A percentile compares a stretch with the other conserved stretches of the same genome.
Evolutionary conservation across 345 rosid genomes (phyloP).

Genomic region (Dovyalis caffra): DNA sequence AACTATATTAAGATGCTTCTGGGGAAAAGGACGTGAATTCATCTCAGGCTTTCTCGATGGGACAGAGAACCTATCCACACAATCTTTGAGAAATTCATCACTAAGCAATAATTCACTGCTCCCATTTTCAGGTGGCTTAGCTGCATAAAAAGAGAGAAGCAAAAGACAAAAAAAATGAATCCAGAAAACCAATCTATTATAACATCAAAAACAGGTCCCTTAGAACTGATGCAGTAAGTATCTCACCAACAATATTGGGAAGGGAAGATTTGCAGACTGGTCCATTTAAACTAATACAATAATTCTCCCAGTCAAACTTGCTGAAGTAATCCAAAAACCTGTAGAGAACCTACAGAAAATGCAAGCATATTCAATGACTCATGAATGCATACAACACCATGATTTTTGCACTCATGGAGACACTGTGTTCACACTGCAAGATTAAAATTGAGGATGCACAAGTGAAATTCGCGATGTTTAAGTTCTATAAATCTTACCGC

Average conservation of each 20-base stretch:
- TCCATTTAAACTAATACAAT: conserved; percentile 56
- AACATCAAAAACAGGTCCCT: not conserved
- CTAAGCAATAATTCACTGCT: conserved; percentile 48
- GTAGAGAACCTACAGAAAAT: conserved; percentile 52
- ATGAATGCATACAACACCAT: not conserved
- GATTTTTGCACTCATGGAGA: not conserved
- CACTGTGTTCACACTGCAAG: not conserved
- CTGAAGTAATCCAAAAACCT: conserved; percentile 74
- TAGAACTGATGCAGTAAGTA: not conserved
- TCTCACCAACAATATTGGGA: conserved; percentile 55
- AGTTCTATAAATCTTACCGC: conserved; percentile 43
- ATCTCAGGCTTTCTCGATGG: conserved; percentile 40
- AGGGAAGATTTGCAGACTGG: conserved; percentile 60
- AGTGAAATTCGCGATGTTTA: not conserved
- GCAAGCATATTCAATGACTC: conserved; percentile 2
- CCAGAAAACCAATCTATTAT: not conserved
- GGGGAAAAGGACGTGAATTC: conserved; percentile 42
- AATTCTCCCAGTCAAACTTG: conserved; percentile 79
- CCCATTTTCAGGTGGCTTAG: conserved; percentile 34
- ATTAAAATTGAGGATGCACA: not conserved
- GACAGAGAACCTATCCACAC: conserved; percentile 45
- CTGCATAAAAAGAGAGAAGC: conserved; percentile 24
- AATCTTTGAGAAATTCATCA: conserved; percentile 52
- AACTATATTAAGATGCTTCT: conserved; percentile 68
- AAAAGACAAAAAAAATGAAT: not conserved